Percentiles rank a stretch among this genome's conserved stretches.
Evolutionary conservation across 2,329 filamentous ascomycete genomes (phyloP).

Genomic region (Sporothrix variecibatus): DNA sequence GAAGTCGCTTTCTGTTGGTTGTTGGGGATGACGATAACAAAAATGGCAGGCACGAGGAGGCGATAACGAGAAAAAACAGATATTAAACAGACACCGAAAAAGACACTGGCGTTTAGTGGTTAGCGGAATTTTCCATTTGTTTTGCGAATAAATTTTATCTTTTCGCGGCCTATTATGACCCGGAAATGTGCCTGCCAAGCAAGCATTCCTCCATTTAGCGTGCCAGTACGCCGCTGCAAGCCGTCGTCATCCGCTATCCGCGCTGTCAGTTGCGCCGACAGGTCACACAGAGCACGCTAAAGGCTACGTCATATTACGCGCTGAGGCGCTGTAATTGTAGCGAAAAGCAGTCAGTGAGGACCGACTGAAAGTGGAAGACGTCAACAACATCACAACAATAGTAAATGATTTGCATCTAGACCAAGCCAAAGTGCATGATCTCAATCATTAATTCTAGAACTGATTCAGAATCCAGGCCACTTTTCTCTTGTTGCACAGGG

Average conservation of each 20-base stretch:
- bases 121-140: neutral
- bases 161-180: neutral
- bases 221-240: constrained; percentile 9
- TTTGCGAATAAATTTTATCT: neutral
- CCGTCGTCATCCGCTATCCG: neutral
- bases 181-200: constrained; percentile 9
- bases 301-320: constrained; percentile 6
- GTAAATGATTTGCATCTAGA: neutral
- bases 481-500: neutral
- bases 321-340: neutral
- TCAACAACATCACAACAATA: neutral
- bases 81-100: neutral
- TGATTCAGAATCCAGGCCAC: neutral
- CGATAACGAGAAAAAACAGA: neutral
- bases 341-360: neutral
- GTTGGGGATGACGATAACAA: constrained; percentile 14
- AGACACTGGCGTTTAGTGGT: neutral
- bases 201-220: neutral
- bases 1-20: neutral
- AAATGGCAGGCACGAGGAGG: constrained; percentile 1
- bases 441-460: neutral
- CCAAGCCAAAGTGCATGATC: neutral
- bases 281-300: constrained; percentile 1
- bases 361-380: neutral
- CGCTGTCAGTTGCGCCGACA: neutral